Base-by-base conservation (phyloP, 495 filamentous ascomycete species). In the Aspergillus nidulans region DNA sequence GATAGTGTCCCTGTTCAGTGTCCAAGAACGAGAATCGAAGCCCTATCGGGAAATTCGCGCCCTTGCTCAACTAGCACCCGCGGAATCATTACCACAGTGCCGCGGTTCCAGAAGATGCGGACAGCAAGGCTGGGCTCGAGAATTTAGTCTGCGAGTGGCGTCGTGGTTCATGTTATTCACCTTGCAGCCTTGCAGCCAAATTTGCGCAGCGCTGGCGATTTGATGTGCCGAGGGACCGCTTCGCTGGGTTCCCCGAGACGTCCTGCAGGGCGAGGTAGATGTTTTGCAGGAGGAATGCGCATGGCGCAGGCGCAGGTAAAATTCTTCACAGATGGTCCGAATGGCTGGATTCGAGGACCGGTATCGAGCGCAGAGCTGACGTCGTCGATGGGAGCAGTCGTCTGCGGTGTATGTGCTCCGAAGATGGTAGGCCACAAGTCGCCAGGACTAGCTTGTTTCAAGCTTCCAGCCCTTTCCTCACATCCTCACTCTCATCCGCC, bases 401-500 rank as follows among this genome's bases (percentile, higher is more conserved):
- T n/a, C n/a, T n/a, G n/a, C n/a, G n/a, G n/a, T n/a, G n/a, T n/a
- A n/a, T n/a, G n/a, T n/a, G n/a, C n/a, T n/a, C n/a, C n/a, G n/a
- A n/a, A n/a, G n/a, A n/a, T n/a, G 26, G 26, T 28, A 9, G 26
- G 26, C 4, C 26, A 9, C 9, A 28, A 9, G 26, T 28, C 9
- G 8, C 20, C 16, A 25, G 18, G 9, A 26, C 52, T 12, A 20
- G 24, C n/a, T 13, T 26, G 20, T 40, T 39, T 49, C 53, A 50
- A 28, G 30, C 30, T 12, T 40, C 52, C 34, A 28, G 42, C 44
- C 24, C 51, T 10, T 24, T 6, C 21, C 25, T 12, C 30, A 46
- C 6, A 5, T 34, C 39, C 42, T 51, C 46, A 20, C 36, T 38
- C 56, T 65, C 60, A 47, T 59, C 66, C 63, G 41, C 24, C 19